Evolutionary conservation across 2,329 filamentous ascomycete genomes (phyloP), one percentile per base, ranked within the genome.

Genomic region (Fusarium sp.): DNA sequence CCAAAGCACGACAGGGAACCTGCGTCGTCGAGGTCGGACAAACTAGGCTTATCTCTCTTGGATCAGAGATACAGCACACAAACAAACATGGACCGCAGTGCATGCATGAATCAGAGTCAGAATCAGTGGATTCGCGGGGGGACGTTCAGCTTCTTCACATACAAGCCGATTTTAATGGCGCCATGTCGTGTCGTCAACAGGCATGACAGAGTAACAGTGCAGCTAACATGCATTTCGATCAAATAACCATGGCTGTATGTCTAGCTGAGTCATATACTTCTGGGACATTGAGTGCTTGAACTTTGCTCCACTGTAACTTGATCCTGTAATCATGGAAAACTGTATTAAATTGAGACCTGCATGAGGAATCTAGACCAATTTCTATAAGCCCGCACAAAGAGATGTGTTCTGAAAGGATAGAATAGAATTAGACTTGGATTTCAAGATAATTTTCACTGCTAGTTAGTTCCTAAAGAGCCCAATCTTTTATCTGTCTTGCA

Each of bases 1-100:
- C 49, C 52, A 63, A 68, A 62, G 69, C 74, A 75, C 74, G 53
- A 66, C 76, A 78, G 70, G 72, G 21, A 60, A 68, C 66, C 64
- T 75, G 76, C 64, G 54, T 71, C 69, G 67, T 73, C 75, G 65
- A 67, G 44, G 74, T 74, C 52, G 56, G 62, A 71, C 66, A 73
- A 64, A 47, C 49, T 58, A 65, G 53, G 60, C 67, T 64, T 67
- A 62, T 64, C 53, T 57, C 67, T 70, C 62, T 68, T 56, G 67
- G 64, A 67, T 64, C 56, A 56, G 67, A 76, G 66, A 77, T 78
- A 73, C 74, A 70, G 72, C 69, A 69, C 63, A 67, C 67, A 64
- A 54, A 28, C 18, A 54, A 64, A 59, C 38, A 63, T 54, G 50
- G 60, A 67, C 65, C 65, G 49, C 58, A 66, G 37, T 72, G 62